Conservation (phyloP, 1,284 basidiomycete genomes). For the Termitomyces sp. region DNA sequence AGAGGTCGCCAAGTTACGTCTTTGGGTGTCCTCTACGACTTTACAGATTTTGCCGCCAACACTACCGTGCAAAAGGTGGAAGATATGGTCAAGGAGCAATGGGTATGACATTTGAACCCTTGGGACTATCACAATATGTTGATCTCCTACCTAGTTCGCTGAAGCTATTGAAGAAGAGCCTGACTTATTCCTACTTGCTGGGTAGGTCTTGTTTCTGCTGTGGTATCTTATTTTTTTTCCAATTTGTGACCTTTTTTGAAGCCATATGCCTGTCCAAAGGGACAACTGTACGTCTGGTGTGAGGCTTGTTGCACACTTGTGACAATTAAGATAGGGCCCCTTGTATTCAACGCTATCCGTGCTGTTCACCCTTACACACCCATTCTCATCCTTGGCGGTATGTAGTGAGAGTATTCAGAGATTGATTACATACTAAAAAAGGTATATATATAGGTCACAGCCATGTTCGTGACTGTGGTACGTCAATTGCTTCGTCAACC, state of each 20-base stretch:
- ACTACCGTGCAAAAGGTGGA: constrained; percentile 72
- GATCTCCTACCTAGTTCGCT: constrained; percentile 46
- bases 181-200: constrained; percentile 74
- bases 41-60: constrained; percentile 59
- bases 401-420: constrained; percentile 1
- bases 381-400: constrained; percentile 75
- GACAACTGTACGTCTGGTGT: constrained; percentile 50
- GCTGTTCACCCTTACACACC: constrained; percentile 68
- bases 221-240: background rate
- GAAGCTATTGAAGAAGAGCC: constrained; percentile 78
- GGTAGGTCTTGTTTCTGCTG: constrained; percentile 37
- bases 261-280: constrained; percentile 65
- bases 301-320: background rate
- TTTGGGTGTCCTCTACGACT: constrained; percentile 77
- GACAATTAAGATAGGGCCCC: constrained; percentile 44
- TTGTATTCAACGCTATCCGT: constrained; percentile 72
- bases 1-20: constrained; percentile 74
- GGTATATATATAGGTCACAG: constrained; percentile 47
- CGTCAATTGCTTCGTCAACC: constrained; percentile 22
- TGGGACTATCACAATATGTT: background rate
- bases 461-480: constrained; percentile 75
- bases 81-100: constrained; percentile 71
- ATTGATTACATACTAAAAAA: background rate
- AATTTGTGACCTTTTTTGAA: constrained; percentile 21
- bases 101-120: constrained; percentile 39